Evolutionary conservation across 805 yeast genomes (phyloP).

Genomic region (Helenozyma rhizophorensis): DNA sequence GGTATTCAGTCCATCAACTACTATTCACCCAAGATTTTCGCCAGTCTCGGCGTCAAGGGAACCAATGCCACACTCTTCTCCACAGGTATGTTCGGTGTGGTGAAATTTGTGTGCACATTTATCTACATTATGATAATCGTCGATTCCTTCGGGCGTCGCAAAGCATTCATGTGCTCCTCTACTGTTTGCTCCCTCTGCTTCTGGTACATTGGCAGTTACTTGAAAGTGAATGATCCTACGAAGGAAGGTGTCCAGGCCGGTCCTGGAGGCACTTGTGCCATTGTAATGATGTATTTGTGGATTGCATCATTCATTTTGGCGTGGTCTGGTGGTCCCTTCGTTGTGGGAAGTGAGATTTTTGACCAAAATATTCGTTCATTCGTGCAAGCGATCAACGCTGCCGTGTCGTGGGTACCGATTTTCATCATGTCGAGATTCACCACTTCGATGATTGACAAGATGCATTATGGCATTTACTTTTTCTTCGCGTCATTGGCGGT

Average conservation of each 20-base stretch:
- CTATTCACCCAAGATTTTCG: slow-evolving; percentile 34
- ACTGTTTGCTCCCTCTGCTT: slow-evolving; percentile 31
- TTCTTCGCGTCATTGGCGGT: slow-evolving; percentile 33
- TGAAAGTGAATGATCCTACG: slow-evolving; percentile 32
- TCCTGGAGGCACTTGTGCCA: slow-evolving; percentile 37
- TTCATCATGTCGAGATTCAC: slow-evolving; percentile 35
- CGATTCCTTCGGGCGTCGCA: slow-evolving; percentile 32
- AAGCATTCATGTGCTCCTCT: slow-evolving; percentile 33
- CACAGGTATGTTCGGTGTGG: slow-evolving; percentile 39
- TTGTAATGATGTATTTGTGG: slow-evolving; percentile 40
- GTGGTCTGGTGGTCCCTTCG: slow-evolving; percentile 41
- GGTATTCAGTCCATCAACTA: slow-evolving; percentile 39
- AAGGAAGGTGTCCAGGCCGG: slow-evolving; percentile 28
- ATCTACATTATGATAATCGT: slow-evolving; percentile 32
- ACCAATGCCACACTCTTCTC: slow-evolving; percentile 34
- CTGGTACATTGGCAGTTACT: slow-evolving; percentile 38
- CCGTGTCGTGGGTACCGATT: slow-evolving; percentile 37
- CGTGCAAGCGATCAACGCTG: slow-evolving; percentile 38
- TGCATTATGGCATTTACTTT: slow-evolving; percentile 35
- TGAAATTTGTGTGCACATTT: slow-evolving; percentile 31
- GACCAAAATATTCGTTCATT: slow-evolving; percentile 38
- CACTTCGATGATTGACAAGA: slow-evolving; percentile 28
- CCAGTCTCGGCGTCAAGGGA: slow-evolving; percentile 34
- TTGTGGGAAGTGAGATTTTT: slow-evolving; percentile 36
- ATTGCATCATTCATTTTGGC: slow-evolving; percentile 37